Evolutionary conservation across 257 asterid species (phyloP), one percentile per base, ranked within the genome.

Genomic region (Solanum etuberosum): DNA sequence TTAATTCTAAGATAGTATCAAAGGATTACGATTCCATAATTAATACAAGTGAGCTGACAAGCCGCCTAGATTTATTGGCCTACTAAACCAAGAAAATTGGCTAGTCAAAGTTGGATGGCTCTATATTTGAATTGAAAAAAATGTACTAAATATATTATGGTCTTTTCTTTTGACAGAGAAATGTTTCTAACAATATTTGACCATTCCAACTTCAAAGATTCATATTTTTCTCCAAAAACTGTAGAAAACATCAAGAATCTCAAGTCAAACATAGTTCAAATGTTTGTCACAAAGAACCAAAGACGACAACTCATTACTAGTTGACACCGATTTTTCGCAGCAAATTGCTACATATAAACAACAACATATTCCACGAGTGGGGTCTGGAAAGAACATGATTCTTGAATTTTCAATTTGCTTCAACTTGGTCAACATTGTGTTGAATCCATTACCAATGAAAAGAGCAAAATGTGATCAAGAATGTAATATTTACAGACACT

Each of bases 341-440:
- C 83, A 37, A 73, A 35, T 37, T 76, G 83, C 7, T 76, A 13
- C 5, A 23, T 74, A 43, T 43, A 43, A n/a, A n/a, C n/a, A n/a
- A 20, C 25, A 48, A 57, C 25, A 21, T 8, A 57, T 3, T 0
- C 3, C 70, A 61, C 6, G 0, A 9, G 7, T 61, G 0, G 0
- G 1, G 0, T n/a, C 15, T n/a, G 2, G 1, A 23, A 59, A 59
- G 2, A 1, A 9, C 27, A 8, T 0, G 38, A 78, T 78, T 25
- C 83, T 42, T 77, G 83, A 35, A 34, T 83, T 57, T 83, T 83
- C 71, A 16, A 32, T 54, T 85, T 70, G 81, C n/a, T 83, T 83
- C 70, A 16, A 32, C n/a, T 85, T 70, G 81, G 67, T 67, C 68
- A 85, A 86, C 84, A 11, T 43, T 32, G 82, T 87, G 78, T 80